Conservation (phyloP, 129 eudicot species). For the Logfia minima region DNA sequence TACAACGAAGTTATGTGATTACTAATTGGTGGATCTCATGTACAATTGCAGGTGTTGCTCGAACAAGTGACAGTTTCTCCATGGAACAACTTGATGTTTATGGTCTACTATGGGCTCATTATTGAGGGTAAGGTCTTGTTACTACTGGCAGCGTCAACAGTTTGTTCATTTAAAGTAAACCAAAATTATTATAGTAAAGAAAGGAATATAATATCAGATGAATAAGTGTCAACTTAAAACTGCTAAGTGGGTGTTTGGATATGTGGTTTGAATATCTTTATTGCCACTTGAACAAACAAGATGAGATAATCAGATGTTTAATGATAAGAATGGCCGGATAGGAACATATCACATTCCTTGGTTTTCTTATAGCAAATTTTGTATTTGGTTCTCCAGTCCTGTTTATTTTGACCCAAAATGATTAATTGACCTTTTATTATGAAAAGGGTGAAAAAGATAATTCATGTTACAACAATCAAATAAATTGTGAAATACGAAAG, state of each 20-base stretch:
- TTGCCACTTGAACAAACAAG: background rate
- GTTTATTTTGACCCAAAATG: slow-evolving; percentile 1
- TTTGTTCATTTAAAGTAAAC: background rate
- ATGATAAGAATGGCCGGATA: background rate
- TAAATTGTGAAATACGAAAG: background rate
- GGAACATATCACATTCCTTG: background rate
- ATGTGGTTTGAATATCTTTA: background rate
- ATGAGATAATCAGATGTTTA: background rate
- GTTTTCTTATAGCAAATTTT: background rate
- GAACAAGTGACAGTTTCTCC: slow-evolving; percentile 91
- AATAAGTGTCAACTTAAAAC: background rate
- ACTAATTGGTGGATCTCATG: slow-evolving; percentile 3
- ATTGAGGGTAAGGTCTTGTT: slow-evolving; percentile 67
- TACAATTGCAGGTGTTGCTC: slow-evolving; percentile 69
- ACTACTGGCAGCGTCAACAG: background rate
- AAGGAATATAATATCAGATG: background rate
- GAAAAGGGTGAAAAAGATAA: background rate
- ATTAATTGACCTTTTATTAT: background rate
- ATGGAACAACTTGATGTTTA: slow-evolving; percentile 82
- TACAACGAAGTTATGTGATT: background rate
- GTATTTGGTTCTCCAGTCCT: background rate
- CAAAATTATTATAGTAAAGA: background rate
- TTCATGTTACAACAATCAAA: background rate
- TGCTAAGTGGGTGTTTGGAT: slow-evolving; percentile 2
- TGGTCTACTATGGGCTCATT: slow-evolving; percentile 84